Percentiles rank a stretch among this genome's conserved stretches.
Conservation (phyloP, 2,329 filamentous ascomycete genomes). For the Davidsoniella neocaledoniae region DNA sequence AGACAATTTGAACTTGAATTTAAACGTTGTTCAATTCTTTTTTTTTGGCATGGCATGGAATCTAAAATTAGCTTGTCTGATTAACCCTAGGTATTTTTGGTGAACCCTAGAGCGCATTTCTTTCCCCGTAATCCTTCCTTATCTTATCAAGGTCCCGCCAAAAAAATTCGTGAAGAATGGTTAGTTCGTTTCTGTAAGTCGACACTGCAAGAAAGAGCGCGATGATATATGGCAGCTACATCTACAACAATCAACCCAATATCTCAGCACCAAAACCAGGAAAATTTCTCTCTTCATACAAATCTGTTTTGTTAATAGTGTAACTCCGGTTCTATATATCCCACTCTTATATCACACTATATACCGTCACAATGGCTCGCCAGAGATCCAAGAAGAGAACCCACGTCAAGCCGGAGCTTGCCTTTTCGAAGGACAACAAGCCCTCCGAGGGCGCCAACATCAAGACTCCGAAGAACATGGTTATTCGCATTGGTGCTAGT, state of each 20-base stretch:
- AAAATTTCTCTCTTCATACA: neutral
- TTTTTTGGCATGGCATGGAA: too few species aligned
- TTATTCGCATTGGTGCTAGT: slow-evolving; percentile 88
- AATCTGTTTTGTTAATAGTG: neutral
- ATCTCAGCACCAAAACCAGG: neutral
- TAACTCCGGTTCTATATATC: neutral
- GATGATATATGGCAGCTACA: neutral
- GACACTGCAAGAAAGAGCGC: neutral
- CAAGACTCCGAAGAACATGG: slow-evolving; percentile 84
- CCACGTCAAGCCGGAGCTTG: slow-evolving; percentile 51
- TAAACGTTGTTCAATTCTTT: neutral
- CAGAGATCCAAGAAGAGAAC: slow-evolving; percentile 77
- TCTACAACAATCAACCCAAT: neutral
- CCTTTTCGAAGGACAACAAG: slow-evolving; percentile 33
- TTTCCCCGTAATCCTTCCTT: slow-evolving; percentile 3
- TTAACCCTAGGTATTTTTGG: too few species aligned
- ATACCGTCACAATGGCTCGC: slow-evolving; percentile 48
- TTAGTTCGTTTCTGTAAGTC: neutral
- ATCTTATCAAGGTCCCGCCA: slow-evolving; percentile 11
- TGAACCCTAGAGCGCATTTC: too few species aligned
- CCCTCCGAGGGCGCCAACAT: slow-evolving; percentile 45
- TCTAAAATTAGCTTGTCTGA: too few species aligned
- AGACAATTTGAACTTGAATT: too few species aligned
- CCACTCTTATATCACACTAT: neutral
- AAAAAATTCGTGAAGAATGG: slow-evolving; percentile 11